Conservation (phyloP, 1,284 basidiomycete genomes). For the Cutaneotrichosporon mucoides region DNA sequence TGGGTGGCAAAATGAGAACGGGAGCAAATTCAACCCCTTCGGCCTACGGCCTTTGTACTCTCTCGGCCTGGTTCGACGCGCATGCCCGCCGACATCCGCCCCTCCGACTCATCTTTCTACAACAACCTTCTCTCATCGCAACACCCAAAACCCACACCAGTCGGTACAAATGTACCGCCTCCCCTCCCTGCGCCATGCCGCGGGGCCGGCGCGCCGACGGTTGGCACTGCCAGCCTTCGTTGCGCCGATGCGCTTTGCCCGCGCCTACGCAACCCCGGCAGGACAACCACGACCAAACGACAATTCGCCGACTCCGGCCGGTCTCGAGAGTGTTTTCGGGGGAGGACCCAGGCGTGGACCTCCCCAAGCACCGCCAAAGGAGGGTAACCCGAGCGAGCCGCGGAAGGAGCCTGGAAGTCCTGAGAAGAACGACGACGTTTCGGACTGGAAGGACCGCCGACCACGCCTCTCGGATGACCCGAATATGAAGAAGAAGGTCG, state of each 20-base stretch:
- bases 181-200: slow-evolving; percentile 9
- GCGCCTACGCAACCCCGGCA: slow-evolving; percentile 32
- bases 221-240: slow-evolving; percentile 11
- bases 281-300: slow-evolving; percentile 30
- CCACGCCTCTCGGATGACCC: slow-evolving; percentile 38
- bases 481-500: slow-evolving; percentile 28
- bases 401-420: slow-evolving; percentile 30
- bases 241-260: slow-evolving; percentile 4
- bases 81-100: not conserved
- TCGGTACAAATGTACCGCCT: slow-evolving; percentile 13
- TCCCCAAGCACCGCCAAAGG: not conserved
- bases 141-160: not conserved
- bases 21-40: not conserved
- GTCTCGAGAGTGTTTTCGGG: slow-evolving; percentile 43
- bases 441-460: slow-evolving; percentile 28
- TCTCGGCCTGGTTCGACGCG: not conserved
- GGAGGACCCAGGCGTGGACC: slow-evolving; percentile 16
- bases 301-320: slow-evolving; percentile 39
- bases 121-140: not conserved
- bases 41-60: not conserved
- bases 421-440: slow-evolving; percentile 26
- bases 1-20: not conserved
- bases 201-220: slow-evolving; percentile 18
- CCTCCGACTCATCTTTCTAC: not conserved
- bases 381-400: slow-evolving; percentile 12